Percentiles rank a stretch among this genome's conserved stretches.
phyloP scores from a whole-genome alignment of 768 basidiomycete species.

The Boletus edulis region DNA sequence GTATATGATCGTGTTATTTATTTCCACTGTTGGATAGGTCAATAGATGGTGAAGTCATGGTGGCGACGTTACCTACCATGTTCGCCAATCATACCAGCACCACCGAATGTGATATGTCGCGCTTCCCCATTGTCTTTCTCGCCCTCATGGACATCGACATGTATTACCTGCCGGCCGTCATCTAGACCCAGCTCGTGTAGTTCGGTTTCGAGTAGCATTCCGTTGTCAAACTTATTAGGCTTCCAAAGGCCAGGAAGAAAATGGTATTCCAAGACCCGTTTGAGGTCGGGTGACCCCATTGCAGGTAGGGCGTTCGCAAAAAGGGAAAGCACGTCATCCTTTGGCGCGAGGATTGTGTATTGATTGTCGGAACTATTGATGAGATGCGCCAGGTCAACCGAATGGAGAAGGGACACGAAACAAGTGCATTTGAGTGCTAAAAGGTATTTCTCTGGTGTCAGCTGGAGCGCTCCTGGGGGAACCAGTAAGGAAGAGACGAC shows the following conservation, averaged over 20 bases:
- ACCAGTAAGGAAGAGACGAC: slow-evolving; percentile 81
- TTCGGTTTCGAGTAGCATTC: slow-evolving; percentile 77
- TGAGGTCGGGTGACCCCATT: slow-evolving; percentile 65
- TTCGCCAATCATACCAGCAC: slow-evolving; percentile 75
- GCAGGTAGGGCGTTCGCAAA: slow-evolving; percentile 58
- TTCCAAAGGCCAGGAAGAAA: slow-evolving; percentile 83
- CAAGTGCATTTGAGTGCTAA: slow-evolving; percentile 87
- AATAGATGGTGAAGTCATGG: background rate
- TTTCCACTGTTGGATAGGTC: slow-evolving; percentile 48
- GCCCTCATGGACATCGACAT: slow-evolving; percentile 56
- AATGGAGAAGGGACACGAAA: slow-evolving; percentile 87
- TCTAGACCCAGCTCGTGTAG: slow-evolving; percentile 69
- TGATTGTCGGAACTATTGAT: slow-evolving; percentile 66
- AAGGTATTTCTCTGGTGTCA: slow-evolving; percentile 95
- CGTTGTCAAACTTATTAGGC: slow-evolving; percentile 65
- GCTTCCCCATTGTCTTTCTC: slow-evolving; percentile 45
- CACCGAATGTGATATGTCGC: slow-evolving; percentile 75
- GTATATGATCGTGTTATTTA: slow-evolving; percentile 83
- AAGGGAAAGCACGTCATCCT: slow-evolving; percentile 76
- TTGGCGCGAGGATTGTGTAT: slow-evolving; percentile 90
- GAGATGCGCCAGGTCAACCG: slow-evolving; percentile 67
- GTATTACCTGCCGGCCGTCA: slow-evolving; percentile 67
- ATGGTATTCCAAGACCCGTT: slow-evolving; percentile 79
- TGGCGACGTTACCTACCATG: slow-evolving; percentile 50
- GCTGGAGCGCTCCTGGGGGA: slow-evolving; percentile 66